Percentiles rank a stretch among this genome's conserved stretches.
Evolutionary conservation across 2,329 filamentous ascomycete species (phyloP).

Genomic region (Metarhizium album): DNA sequence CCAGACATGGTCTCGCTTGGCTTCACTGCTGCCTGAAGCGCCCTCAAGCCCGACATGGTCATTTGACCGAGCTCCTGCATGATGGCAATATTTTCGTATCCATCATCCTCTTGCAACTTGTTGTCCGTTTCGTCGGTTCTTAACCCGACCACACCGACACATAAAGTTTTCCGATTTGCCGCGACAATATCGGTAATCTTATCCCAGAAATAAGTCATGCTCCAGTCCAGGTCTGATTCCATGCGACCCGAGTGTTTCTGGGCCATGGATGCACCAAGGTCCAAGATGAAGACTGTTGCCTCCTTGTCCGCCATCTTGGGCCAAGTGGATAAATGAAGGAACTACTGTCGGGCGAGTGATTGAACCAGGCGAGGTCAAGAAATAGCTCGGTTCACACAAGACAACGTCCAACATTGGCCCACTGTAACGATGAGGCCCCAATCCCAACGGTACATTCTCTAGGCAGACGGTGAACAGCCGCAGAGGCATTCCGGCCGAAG

Average conservation of each 20-base stretch:
- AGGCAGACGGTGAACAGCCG: constrained; percentile 9
- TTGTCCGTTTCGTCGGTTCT: constrained; percentile 71
- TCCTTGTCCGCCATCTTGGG: constrained; percentile 77
- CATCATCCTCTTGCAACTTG: constrained; percentile 53
- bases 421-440: not conserved
- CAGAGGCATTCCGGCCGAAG: too few relatives aligned
- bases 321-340: not conserved
- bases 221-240: constrained; percentile 79
- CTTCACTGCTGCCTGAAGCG: constrained; percentile 51
- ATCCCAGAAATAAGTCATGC: constrained; percentile 90
- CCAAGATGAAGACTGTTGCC: constrained; percentile 83
- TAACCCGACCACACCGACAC: constrained; percentile 70
- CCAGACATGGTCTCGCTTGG: constrained; percentile 59
- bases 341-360: not conserved
- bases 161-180: constrained; percentile 55
- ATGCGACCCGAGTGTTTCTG: constrained; percentile 57
- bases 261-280: constrained; percentile 79
- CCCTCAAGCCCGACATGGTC: constrained; percentile 57
- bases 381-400: not conserved
- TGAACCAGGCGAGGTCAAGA: not conserved
- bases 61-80: constrained; percentile 55
- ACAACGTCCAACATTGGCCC: not conserved
- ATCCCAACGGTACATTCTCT: not conserved
- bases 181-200: constrained; percentile 63
- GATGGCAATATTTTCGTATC: constrained; percentile 73